Percentiles rank a stretch among this genome's conserved stretches.
Evolutionary conservation across 352 stramenopile genomes (phyloP).

Genomic region (Phytophthora pisi): DNA sequence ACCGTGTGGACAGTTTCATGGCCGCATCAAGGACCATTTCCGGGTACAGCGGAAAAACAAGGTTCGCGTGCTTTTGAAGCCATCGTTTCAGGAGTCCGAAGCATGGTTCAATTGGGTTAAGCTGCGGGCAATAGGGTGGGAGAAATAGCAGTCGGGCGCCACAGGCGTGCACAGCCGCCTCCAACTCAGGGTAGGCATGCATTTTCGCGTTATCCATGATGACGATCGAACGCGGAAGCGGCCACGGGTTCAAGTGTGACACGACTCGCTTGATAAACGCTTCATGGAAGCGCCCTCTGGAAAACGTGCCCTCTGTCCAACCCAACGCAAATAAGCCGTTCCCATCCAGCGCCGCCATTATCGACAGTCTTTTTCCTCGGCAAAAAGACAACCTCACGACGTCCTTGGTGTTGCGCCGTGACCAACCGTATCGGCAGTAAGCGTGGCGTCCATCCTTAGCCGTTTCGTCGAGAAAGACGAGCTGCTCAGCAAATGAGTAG

Average conservation of each 20-base stretch:
- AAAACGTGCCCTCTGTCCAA: conserved; percentile 10
- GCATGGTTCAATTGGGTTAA: conserved; percentile 17
- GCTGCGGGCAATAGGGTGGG: not conserved
- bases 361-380: conserved; percentile 2
- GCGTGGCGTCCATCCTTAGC: conserved; percentile 20
- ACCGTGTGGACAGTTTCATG: conserved; percentile 4
- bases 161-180: conserved; percentile 6
- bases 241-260: conserved; percentile 78
- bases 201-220: conserved; percentile 22
- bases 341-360: conserved; percentile 11
- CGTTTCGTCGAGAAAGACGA: conserved; percentile 27
- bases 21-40: conserved; percentile 3
- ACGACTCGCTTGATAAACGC: conserved; percentile 30
- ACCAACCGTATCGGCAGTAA: conserved; percentile 24
- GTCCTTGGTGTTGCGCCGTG: conserved; percentile 6
- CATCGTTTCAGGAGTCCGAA: conserved; percentile 6
- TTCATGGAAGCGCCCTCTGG: not conserved
- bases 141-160: conserved; percentile 10
- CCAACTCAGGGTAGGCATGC: conserved; percentile 6
- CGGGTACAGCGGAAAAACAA: conserved; percentile 8
- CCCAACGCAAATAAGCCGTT: conserved; percentile 8
- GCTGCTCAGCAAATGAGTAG: conserved; percentile 19
- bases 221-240: not conserved
- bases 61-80: conserved; percentile 6
- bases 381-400: conserved; percentile 16